Evolutionary conservation across 2,329 filamentous ascomycete genomes (phyloP).

Genomic region (Aspergillus vadensis): DNA sequence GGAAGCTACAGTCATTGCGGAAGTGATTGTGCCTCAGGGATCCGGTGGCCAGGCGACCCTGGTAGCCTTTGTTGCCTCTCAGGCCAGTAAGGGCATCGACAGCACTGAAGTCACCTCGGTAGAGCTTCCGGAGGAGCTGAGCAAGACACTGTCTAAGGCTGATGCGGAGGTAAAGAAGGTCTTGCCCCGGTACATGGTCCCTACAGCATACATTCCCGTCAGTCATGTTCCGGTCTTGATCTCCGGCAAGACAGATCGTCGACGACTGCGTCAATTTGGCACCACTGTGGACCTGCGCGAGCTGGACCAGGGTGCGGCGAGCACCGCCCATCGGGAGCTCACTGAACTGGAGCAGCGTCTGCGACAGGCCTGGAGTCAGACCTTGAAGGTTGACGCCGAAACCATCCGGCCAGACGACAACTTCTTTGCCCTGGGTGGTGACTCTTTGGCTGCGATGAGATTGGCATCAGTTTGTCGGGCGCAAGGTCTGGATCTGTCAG

Average conservation of each 20-base stretch:
- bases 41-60: slow-evolving; percentile 32
- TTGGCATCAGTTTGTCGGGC: slow-evolving; percentile 35
- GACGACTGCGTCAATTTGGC: slow-evolving; percentile 40
- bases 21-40: slow-evolving; percentile 48
- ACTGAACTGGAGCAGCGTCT: slow-evolving; percentile 37
- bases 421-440: slow-evolving; percentile 41
- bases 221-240: slow-evolving; percentile 45
- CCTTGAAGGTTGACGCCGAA: slow-evolving; percentile 32
- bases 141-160: slow-evolving; percentile 20
- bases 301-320: slow-evolving; percentile 26
- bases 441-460: slow-evolving; percentile 39
- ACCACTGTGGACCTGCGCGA: slow-evolving; percentile 36
- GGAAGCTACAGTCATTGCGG: slow-evolving; percentile 47
- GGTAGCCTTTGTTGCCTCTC: slow-evolving; percentile 34
- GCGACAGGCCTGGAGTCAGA: slow-evolving; percentile 37
- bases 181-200: slow-evolving; percentile 37
- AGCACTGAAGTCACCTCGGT: slow-evolving; percentile 18
- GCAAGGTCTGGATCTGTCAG: slow-evolving; percentile 36
- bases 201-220: slow-evolving; percentile 48
- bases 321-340: slow-evolving; percentile 25
- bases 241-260: slow-evolving; percentile 50
- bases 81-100: slow-evolving; percentile 25
- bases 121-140: slow-evolving; percentile 22
- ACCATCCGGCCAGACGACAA: slow-evolving; percentile 41
- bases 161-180: slow-evolving; percentile 30